These are phyloP conservation scores for Trichoderma koningiopsis DNA, from an alignment of 2,329 filamentous ascomycete species.

Conservation along the genomic window DNA sequence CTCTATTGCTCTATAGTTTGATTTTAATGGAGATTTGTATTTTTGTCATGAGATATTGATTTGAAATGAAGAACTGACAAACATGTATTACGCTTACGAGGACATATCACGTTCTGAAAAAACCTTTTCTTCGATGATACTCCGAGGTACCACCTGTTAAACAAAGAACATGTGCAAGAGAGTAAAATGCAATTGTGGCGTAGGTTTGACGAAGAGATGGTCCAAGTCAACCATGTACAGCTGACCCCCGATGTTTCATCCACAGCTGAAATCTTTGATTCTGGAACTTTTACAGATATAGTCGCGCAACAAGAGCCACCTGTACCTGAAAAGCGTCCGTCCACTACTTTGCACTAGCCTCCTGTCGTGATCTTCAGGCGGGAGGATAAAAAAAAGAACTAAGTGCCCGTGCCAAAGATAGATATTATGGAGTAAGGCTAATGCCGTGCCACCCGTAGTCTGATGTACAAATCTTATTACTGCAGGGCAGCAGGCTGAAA, in stretches of 20 bases:
- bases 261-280: neutral
- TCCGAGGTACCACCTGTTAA: neutral
- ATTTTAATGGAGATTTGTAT: neutral
- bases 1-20: neutral
- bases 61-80: neutral
- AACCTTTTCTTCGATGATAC: neutral
- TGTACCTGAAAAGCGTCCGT: neutral
- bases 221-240: neutral
- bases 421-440: neutral
- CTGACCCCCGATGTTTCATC: neutral
- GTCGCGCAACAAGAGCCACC: neutral
- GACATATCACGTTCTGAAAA: neutral
- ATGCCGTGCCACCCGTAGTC: neutral
- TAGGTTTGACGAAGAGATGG: neutral
- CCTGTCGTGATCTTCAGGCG: neutral
- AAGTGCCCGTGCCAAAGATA: neutral
- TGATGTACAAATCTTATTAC: neutral
- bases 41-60: neutral
- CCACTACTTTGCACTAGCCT: neutral
- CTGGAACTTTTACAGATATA: neutral
- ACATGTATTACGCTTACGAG: neutral
- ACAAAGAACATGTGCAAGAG: neutral
- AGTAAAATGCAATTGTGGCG: neutral
- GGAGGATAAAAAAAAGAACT: neutral
- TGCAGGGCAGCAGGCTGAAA: conserved; percentile 10